phyloP scores from a whole-genome alignment of 805 yeast genomes.

The Saturnispora serradocipensis region DNA sequence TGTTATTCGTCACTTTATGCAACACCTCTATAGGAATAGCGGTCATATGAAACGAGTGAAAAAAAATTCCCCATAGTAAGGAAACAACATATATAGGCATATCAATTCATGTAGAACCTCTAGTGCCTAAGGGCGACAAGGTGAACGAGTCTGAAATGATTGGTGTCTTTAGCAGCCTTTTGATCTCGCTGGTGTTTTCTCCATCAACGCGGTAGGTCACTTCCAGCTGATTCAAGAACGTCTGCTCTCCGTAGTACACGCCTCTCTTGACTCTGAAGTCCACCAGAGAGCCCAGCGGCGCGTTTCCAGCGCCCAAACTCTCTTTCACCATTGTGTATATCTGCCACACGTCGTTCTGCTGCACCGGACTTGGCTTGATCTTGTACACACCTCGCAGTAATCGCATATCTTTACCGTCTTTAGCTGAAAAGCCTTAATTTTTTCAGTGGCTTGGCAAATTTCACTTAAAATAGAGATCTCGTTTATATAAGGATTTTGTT shows the following conservation, averaged over 20 bases:
- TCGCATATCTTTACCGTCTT: not conserved
- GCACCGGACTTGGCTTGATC: slow-evolving; percentile 14
- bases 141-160: not conserved
- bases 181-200: slow-evolving; percentile 31
- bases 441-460: not conserved
- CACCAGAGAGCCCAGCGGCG: slow-evolving; percentile 1
- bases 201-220: slow-evolving; percentile 14
- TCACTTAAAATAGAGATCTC: not conserved
- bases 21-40: not conserved
- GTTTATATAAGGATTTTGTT: not conserved
- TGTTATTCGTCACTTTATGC: not conserved
- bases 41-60: too few relatives aligned
- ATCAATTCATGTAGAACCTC: not conserved
- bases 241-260: slow-evolving; percentile 10
- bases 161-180: not conserved
- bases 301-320: not conserved
- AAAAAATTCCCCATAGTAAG: not conserved
- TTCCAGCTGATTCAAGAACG: slow-evolving; percentile 11
- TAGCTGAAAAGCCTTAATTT: not conserved
- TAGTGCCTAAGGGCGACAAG: not conserved
- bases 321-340: slow-evolving; percentile 8
- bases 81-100: not conserved
- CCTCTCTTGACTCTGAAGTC: slow-evolving; percentile 16
- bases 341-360: slow-evolving; percentile 19
- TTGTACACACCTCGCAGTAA: slow-evolving; percentile 3